Base-by-base conservation (phyloP, 2,329 filamentous ascomycete species). In the Pseudophaeomoniella oleicola region DNA sequence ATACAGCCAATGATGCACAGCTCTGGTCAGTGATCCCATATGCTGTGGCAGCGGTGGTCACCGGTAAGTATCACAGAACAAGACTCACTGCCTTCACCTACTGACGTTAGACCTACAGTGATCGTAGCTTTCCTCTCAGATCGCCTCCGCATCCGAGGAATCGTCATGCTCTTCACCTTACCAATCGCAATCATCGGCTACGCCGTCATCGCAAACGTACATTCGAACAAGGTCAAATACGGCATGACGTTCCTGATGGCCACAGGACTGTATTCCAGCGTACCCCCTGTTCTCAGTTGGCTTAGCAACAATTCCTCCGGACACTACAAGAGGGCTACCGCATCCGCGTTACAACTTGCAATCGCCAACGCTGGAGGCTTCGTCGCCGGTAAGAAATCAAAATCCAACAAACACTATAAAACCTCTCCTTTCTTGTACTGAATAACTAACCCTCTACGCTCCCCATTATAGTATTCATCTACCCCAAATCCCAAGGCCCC, bases 241-340 rank as follows among this genome's bases (percentile, higher is more conserved):
- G 74, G 64, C 29, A 78, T 78, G 72, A 78, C 75, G 0, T 77
- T 76, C 46, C 57, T 81, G 37, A 78, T 79, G 72, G 72, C 75
- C 1, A 70, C 68, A 0, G 76, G 76, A 6, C 63, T 78, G 49
- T 81, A 78, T 49, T 63, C 66, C 32, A 72, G 69, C 30, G 72
- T 79, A 0, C 75, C 76, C 0, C 71, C 68, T 13, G 68, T 78
- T 3, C 56, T 81, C 6, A 75, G 69, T 1, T 81, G 76, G 75
- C 70, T 75, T 42, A 71, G 71, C 2, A 80, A 80, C 49, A 81
- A 81, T 50, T 75, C 69, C 1, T 74, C 75, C 0, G 75, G 72
- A 0, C 77, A 82, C 49, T 81, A 81, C 49, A 82, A 81, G 52
- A 60, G 78, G 11, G 77, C 78, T 0, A 81, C 77, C 0, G 77